A percentile compares a stretch with the other conserved stretches of the same genome.
phyloP scores from a whole-genome alignment of 2,329 filamentous ascomycete genomes.

The Fusarium keratoplasticum region DNA sequence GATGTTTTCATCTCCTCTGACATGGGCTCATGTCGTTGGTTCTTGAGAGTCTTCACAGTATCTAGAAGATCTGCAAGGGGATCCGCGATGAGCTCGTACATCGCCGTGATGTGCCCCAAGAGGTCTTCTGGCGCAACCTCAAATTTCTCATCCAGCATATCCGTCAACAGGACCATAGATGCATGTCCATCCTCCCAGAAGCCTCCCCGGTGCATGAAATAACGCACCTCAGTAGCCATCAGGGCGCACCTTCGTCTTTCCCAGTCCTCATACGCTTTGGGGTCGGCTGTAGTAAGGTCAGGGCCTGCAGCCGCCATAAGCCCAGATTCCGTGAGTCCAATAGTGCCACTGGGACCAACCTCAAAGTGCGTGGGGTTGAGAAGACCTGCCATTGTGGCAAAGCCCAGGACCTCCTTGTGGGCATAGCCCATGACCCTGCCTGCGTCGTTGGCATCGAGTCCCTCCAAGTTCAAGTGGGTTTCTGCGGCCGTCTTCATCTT shows the following conservation, averaged over 20 bases:
- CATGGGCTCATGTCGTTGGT: neutral
- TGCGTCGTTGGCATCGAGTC: neutral
- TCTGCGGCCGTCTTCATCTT: neutral
- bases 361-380: neutral
- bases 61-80: neutral
- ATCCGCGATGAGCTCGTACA: neutral
- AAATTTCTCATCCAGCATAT: neutral
- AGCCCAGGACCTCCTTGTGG: fast-evolving
- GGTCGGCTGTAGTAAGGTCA: neutral
- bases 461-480: neutral
- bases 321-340: neutral
- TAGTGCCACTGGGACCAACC: neutral
- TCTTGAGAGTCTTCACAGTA: neutral
- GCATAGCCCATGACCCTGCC: neutral
- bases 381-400: neutral
- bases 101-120: no score
- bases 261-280: neutral
- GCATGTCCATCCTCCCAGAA: neutral
- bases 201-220: neutral
- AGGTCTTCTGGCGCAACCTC: neutral
- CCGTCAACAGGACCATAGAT: neutral
- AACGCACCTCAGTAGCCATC: neutral
- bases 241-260: neutral
- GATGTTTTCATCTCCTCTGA: neutral
- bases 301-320: neutral